Conservation (phyloP, 2,329 filamentous ascomycete genomes). For the Sarocladiaceae sp. region DNA sequence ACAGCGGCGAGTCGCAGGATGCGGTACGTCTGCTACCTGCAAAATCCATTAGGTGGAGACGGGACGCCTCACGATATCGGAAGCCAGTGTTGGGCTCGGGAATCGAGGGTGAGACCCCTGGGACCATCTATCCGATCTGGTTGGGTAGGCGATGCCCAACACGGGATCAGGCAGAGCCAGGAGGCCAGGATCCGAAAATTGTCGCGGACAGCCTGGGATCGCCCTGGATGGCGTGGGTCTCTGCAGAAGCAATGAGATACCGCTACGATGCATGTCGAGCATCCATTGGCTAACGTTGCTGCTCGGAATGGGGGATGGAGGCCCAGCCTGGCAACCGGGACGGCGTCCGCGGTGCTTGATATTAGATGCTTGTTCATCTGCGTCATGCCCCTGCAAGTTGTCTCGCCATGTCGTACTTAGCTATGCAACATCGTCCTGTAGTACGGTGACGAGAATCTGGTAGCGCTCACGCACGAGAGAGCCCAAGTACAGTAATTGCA, state of each 20-base stretch:
- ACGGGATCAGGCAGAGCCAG: neutral
- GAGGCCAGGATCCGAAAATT: neutral
- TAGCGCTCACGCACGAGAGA: too few species aligned
- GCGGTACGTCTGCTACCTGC: neutral
- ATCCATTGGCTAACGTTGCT: neutral
- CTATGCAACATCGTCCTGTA: too few species aligned
- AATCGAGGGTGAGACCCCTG: constrained; percentile 6
- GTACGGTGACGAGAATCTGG: too few species aligned
- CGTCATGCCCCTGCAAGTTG: too few species aligned
- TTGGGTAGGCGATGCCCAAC: constrained; percentile 1
- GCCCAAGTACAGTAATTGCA: too few species aligned
- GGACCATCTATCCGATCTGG: constrained; percentile 9
- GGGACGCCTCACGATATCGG: constrained; percentile 3
- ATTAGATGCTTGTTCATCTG: neutral
- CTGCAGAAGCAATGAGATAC: constrained; percentile 1
- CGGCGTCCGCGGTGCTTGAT: neutral
- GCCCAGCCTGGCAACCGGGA: neutral
- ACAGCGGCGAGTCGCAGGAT: neutral
- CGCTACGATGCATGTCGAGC: neutral
- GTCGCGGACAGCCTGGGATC: constrained; percentile 4
- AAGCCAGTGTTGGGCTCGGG: neutral
- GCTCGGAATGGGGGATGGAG: neutral
- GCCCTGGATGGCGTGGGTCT: constrained; percentile 4
- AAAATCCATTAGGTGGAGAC: neutral
- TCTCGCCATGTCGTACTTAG: too few species aligned